These are phyloP conservation scores for Flaveria robusta DNA, from an alignment of 129 eudicot species.

Conservation along the genomic window DNA sequence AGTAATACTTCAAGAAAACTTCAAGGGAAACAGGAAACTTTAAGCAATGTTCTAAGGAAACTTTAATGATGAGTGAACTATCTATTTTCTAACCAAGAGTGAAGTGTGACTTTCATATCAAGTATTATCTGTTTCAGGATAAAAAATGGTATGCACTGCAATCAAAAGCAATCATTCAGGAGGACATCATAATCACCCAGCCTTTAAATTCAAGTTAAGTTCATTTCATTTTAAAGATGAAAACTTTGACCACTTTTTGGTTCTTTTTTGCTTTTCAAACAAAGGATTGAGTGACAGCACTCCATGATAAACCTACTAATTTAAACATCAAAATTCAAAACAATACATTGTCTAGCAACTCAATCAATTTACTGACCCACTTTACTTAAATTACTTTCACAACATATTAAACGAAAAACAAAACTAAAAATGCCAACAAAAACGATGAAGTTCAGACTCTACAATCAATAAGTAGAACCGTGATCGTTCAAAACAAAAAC, in stretches of 20 bases:
- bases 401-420: background rate
- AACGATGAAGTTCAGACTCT: too few species aligned
- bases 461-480: too few species aligned
- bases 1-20: conserved; percentile 1
- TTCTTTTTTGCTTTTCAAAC: background rate
- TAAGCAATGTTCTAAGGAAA: conserved; percentile 13
- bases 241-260: conserved; percentile 12
- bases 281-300: background rate
- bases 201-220: conserved; percentile 3
- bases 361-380: background rate
- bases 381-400: background rate
- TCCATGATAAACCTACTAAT: background rate
- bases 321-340: too few species aligned
- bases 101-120: conserved; percentile 12
- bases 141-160: background rate
- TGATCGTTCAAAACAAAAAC: too few species aligned
- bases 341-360: too few species aligned
- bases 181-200: background rate
- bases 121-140: conserved; percentile 12
- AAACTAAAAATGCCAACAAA: background rate
- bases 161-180: conserved; percentile 13
- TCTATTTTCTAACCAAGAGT: conserved; percentile 5
- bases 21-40: conserved; percentile 11
- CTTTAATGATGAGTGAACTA: conserved; percentile 4
- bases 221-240: conserved; percentile 14